These are phyloP conservation scores for Petrea volubilis DNA, from an alignment of 257 asterid genomes.

Conservation along the genomic window DNA sequence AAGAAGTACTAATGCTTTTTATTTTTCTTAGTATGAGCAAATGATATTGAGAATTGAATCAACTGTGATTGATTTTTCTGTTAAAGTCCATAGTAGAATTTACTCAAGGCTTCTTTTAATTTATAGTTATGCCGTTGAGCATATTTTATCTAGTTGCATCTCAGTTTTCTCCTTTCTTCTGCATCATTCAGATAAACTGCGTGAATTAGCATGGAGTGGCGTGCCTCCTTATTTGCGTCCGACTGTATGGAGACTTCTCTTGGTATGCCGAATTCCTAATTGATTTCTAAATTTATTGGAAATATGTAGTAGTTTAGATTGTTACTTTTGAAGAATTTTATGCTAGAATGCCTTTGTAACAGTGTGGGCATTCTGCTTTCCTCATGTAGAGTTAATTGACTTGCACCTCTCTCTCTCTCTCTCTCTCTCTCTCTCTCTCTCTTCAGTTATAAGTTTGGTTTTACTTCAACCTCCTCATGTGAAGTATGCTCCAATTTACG, in stretches of 20 bases:
- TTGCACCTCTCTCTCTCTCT: not conserved
- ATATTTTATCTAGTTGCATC: too few species aligned
- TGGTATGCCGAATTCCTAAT: slow-evolving; percentile 52
- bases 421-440: not conserved
- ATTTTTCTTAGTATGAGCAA: not conserved
- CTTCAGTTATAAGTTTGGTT: too few species aligned
- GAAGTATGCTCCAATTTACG: not conserved
- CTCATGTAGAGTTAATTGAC: not conserved
- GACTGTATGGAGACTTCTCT: slow-evolving; percentile 89
- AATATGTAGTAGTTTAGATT: too few species aligned
- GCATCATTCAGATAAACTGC: slow-evolving; percentile 74
- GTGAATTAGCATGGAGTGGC: slow-evolving; percentile 97
- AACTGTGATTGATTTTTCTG: not conserved
- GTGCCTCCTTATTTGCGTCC: slow-evolving; percentile 93
- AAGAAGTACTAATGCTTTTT: not conserved
- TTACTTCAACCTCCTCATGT: not conserved
- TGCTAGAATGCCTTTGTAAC: slow-evolving; percentile 2
- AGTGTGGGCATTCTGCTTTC: not conserved
- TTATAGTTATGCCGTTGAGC: not conserved
- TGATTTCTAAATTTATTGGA: not conserved
- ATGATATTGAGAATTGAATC: not conserved
- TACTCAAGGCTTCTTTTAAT: not conserved
- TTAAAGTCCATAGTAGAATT: not conserved
- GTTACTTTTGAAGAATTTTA: not conserved
- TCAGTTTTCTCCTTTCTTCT: too few species aligned